Evolutionary conservation across 2,329 filamentous ascomycete species (phyloP).

Genomic region (Talaromyces pinophilus): DNA sequence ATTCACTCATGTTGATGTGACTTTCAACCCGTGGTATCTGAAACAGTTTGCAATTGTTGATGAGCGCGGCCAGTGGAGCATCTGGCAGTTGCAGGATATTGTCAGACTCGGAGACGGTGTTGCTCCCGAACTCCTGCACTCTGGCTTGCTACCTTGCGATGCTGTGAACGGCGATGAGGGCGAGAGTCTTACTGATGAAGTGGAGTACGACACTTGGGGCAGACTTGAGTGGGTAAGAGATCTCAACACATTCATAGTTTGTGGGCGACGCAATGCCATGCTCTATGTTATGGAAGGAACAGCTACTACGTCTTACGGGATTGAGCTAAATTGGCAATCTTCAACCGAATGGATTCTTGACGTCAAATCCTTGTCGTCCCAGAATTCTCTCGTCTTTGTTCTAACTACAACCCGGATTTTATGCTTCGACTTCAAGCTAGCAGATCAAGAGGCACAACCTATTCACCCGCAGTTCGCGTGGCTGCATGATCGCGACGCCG

Average conservation of each 20-base stretch:
- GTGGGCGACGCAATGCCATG: conserved; percentile 49
- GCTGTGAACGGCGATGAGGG: conserved; percentile 25
- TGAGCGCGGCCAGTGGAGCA: conserved; percentile 55
- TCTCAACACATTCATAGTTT: conserved; percentile 51
- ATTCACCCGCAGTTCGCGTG: conserved; percentile 49
- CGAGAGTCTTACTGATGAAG: conserved; percentile 16
- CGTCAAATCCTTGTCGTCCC: conserved; percentile 46
- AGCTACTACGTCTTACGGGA: conserved; percentile 30
- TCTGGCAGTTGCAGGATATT: conserved; percentile 48
- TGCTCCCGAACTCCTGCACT: conserved; percentile 28
- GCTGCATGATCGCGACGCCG: conserved; percentile 56
- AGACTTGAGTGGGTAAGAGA: conserved; percentile 44
- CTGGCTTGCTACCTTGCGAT: conserved; percentile 35
- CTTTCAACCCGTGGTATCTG: conserved; percentile 62
- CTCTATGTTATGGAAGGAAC: conserved; percentile 38
- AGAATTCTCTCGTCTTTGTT: conserved; percentile 51
- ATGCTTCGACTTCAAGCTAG: conserved; percentile 44
- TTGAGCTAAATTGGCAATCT: conserved; percentile 41
- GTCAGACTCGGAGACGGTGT: conserved; percentile 34
- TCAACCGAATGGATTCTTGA: conserved; percentile 58
- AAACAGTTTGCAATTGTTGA: conserved; percentile 60
- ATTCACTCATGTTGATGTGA: conserved; percentile 54
- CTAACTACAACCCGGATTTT: conserved; percentile 56
- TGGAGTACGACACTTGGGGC: conserved; percentile 48
- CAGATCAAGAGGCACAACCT: conserved; percentile 31